Evolutionary conservation across 495 filamentous ascomycete species (phyloP).

Genomic region (Bryoglossum gracile): DNA sequence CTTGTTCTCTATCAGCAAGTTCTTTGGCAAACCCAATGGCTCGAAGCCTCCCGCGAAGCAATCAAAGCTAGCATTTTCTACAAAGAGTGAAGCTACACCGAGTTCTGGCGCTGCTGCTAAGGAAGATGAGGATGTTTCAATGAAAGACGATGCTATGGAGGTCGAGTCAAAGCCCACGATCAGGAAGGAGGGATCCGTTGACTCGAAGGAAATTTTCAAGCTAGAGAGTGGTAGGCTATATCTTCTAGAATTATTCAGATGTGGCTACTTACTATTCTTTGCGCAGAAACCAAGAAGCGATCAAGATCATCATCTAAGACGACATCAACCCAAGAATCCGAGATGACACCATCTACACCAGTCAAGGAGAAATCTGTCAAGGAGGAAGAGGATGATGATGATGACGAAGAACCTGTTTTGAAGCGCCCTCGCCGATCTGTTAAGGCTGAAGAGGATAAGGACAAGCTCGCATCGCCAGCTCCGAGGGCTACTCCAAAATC

Average conservation of each 20-base stretch:
- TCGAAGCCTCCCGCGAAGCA: constrained; percentile 55
- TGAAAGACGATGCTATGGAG: constrained; percentile 23
- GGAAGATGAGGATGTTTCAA: constrained; percentile 24
- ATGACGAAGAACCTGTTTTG: constrained; percentile 45
- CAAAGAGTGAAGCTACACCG: constrained; percentile 28
- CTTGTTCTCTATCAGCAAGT: constrained; percentile 48
- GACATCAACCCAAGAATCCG: constrained; percentile 20
- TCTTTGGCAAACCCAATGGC: constrained; percentile 55
- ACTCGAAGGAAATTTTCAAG: constrained; percentile 28
- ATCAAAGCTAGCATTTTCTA: constrained; percentile 62
- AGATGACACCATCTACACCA: constrained; percentile 7
- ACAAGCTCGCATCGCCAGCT: constrained; percentile 32
- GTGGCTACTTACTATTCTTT: constrained; percentile 4
- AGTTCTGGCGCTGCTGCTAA: constrained; percentile 6
- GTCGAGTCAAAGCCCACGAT: constrained; percentile 19
- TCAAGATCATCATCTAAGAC: constrained; percentile 25
- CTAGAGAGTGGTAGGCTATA: constrained; percentile 20
- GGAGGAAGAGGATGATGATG: constrained; percentile 34
- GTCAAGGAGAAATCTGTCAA: constrained; percentile 20
- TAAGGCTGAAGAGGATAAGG: constrained; percentile 25
- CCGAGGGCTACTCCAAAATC: constrained; percentile 19
- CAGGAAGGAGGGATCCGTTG: constrained; percentile 15
- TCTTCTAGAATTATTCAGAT: not conserved
- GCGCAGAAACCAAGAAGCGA: constrained; percentile 38
- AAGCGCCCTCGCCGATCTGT: constrained; percentile 38